These are phyloP conservation scores for Rhinocladiella mackenziei DNA, from an alignment of 2,329 filamentous ascomycete genomes.

Conservation along the genomic window DNA sequence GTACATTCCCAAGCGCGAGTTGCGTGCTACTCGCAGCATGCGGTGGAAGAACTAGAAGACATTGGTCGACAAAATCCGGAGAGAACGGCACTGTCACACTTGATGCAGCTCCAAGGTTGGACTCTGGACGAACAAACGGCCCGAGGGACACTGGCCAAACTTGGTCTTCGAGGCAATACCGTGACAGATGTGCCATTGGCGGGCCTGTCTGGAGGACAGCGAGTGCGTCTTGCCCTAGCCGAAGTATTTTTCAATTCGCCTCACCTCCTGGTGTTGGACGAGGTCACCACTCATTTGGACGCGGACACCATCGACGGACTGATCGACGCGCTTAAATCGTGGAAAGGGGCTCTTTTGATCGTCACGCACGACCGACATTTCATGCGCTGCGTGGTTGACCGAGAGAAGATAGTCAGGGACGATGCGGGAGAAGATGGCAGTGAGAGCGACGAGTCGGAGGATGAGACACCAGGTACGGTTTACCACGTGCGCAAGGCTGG, in stretches of 20 bases:
- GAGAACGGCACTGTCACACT: slow-evolving; percentile 62
- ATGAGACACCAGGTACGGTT: slow-evolving; percentile 47
- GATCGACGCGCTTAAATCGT: slow-evolving; percentile 60
- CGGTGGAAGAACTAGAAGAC: slow-evolving; percentile 64
- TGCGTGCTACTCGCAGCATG: slow-evolving; percentile 77
- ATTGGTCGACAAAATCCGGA: slow-evolving; percentile 49
- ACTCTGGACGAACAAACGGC: slow-evolving; percentile 62
- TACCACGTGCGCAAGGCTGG: slow-evolving; percentile 56
- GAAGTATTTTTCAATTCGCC: slow-evolving; percentile 64
- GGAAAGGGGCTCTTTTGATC: slow-evolving; percentile 70
- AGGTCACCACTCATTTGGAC: slow-evolving; percentile 81
- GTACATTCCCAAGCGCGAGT: slow-evolving; percentile 66
- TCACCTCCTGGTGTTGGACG: slow-evolving; percentile 72
- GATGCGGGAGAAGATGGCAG: slow-evolving; percentile 42
- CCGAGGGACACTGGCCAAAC: slow-evolving; percentile 61
- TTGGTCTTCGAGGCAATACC: slow-evolving; percentile 66
- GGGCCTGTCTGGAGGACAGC: slow-evolving; percentile 76
- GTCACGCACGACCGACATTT: slow-evolving; percentile 83
- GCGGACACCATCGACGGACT: slow-evolving; percentile 74
- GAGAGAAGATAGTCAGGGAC: slow-evolving; percentile 43
- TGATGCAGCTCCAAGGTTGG: slow-evolving; percentile 43
- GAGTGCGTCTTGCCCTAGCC: slow-evolving; percentile 64
- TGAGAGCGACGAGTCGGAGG: slow-evolving; percentile 44
- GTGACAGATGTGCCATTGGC: slow-evolving; percentile 69
- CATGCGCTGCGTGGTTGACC: slow-evolving; percentile 68